Evolutionary conservation across 192 early-diverging fungal genomes (phyloP), one percentile per base, ranked within the genome.

Genomic region (Rhizoclosmatium sp.): DNA sequence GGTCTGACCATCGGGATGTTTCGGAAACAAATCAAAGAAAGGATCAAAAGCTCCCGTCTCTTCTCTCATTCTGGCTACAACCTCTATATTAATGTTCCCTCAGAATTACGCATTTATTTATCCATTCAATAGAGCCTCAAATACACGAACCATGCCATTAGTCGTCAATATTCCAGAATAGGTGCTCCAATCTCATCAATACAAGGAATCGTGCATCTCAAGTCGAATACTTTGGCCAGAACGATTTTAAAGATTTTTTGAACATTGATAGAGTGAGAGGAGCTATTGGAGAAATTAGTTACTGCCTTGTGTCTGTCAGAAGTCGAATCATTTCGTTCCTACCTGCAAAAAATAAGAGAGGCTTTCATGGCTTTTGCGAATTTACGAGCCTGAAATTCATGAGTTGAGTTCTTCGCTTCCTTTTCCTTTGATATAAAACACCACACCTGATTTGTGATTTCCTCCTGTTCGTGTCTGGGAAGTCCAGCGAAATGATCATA

Each of bases 241-340:
- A 97, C 93, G 73, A 98, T 96, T 87, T 98, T 98, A 87, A 97
- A 98, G 65, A 98, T 96, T 80, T 96, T 94, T 88, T 98, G 95
- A 46, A 98, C 94, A 73, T 98, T 98, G 79, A 98, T 98, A 9
- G 94, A 94, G 71, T 95, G 92, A 41, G 95, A 89, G 16, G 95
- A 96, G 49, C 31, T 31, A 31, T 31, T 31, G 31, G 31, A 31
- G 31, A 31, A 31, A 31, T 31, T 31, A 31, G 31, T 31, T 31
- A 31, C 31, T 31, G 31, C 31, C 31, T 31, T 31, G 31, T 31
- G 31, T 31, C 31, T 31, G 31, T 31, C 31, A 31, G 31, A 31
- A 31, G 31, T 31, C 31, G 31, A 31, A 31, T 31, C 31, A 31
- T 31, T 31, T 31, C 0, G 31, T 31, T 31, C 31, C 31, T 31